A percentile compares a stretch with the other conserved stretches of the same genome.
Conservation (phyloP, 2,329 filamentous ascomycete species). For the Aspergillus sp. region DNA sequence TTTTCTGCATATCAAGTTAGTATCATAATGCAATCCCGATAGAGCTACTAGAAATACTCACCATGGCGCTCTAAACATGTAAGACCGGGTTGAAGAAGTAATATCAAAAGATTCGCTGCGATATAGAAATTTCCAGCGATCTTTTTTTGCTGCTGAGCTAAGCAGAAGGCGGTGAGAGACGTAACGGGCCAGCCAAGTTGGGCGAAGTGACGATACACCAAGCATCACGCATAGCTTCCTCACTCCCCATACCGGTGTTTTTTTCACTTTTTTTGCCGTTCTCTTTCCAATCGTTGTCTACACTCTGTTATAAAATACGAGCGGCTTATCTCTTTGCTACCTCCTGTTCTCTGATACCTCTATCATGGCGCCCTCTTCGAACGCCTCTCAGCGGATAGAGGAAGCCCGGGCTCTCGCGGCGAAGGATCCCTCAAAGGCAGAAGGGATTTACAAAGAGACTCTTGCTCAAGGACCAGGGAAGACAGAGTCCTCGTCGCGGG, state of each 20-base stretch:
- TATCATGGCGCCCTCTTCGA: constrained; percentile 43
- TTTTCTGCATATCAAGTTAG: constrained; percentile 39
- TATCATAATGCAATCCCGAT: constrained; percentile 3
- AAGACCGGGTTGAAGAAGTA: constrained; percentile 4
- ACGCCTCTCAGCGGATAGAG: constrained; percentile 61
- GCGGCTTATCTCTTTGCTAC: neutral
- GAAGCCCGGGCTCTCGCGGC: constrained; percentile 81
- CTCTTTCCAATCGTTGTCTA: no score
- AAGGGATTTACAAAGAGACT: constrained; percentile 81
- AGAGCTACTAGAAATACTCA: constrained; percentile 11
- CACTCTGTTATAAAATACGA: no score
- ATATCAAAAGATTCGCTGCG: neutral
- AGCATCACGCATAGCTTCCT: constrained; percentile 1
- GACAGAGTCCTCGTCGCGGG: constrained; percentile 76
- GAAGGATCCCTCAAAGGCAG: constrained; percentile 73
- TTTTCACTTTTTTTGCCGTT: neutral
- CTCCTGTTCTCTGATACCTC: neutral
- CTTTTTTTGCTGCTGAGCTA: constrained; percentile 30
- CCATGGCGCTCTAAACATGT: constrained; percentile 19
- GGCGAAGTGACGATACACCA: constrained; percentile 15
- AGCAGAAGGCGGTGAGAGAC: constrained; percentile 23
- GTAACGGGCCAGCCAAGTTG: constrained; percentile 3
- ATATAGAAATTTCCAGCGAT: constrained; percentile 13
- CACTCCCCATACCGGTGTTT: neutral
- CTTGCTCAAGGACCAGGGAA: constrained; percentile 75